phyloP scores from a whole-genome alignment of 192 early-diverging fungal species.

The Backusella sp. region DNA sequence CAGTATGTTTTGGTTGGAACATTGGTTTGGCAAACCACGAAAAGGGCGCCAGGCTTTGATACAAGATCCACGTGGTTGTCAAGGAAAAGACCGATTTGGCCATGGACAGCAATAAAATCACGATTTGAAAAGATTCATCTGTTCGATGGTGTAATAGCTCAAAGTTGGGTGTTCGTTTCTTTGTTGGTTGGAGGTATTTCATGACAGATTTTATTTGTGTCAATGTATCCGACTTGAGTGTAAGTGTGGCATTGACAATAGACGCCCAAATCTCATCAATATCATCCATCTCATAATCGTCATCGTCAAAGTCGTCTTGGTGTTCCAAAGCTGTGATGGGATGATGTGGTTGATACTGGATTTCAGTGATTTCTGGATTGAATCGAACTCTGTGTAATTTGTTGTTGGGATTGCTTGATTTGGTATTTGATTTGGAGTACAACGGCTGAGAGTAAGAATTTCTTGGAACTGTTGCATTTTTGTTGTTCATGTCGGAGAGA shows the following conservation, averaged over 20 bases:
- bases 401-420: background rate
- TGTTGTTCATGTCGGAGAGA: constrained; percentile 9
- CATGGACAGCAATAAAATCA: background rate
- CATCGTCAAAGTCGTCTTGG: background rate
- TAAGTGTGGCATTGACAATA: background rate
- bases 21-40: background rate
- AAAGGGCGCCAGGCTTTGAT: constrained; percentile 13
- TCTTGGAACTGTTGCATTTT: background rate
- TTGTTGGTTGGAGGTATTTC: background rate
- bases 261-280: background rate
- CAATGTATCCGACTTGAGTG: background rate
- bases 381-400: constrained; percentile 18
- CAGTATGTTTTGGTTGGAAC: background rate
- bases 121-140: background rate
- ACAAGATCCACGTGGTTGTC: constrained; percentile 14
- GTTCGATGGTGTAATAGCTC: background rate
- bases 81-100: constrained; percentile 4
- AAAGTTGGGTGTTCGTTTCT: background rate
- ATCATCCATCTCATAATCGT: constrained; percentile 12
- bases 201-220: background rate
- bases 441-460: background rate
- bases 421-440: background rate
- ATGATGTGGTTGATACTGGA: constrained; percentile 26
- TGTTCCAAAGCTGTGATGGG: background rate
- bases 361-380: constrained; percentile 20